These are phyloP conservation scores for Fusarium poae DNA, from an alignment of 2,329 filamentous ascomycete genomes.

Conservation along the genomic window DNA sequence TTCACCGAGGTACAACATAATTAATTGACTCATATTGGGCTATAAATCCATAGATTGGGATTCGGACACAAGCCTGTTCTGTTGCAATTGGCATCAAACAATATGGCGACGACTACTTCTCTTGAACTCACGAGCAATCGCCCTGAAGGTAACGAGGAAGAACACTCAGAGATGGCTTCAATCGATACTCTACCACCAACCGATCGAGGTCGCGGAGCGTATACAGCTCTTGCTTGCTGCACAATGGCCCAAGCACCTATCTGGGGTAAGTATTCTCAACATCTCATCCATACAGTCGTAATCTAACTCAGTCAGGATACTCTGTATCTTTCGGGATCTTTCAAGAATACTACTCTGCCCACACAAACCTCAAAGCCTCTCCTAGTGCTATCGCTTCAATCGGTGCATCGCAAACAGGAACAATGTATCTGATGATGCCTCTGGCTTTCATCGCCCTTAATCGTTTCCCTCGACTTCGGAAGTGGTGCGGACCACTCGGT, in stretches of 20 bases:
- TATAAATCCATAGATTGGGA: neutral
- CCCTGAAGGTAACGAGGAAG: conserved; percentile 4
- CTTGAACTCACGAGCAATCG: conserved; percentile 32
- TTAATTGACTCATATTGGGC: conserved; percentile 16
- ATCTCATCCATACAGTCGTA: too few relatives aligned
- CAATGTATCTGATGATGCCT: conserved; percentile 67
- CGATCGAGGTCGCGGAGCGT: conserved; percentile 50
- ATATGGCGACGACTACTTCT: conserved; percentile 28
- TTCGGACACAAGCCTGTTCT: neutral
- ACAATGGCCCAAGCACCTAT: conserved; percentile 52
- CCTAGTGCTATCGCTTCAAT: conserved; percentile 46
- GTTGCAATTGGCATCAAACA: neutral
- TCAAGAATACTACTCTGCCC: conserved; percentile 72
- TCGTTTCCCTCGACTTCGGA: conserved; percentile 56
- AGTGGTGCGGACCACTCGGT: conserved; percentile 58
- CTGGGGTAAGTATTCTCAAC: conserved; percentile 45
- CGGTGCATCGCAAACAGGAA: conserved; percentile 52
- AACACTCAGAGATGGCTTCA: neutral
- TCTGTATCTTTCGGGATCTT: conserved; percentile 72
- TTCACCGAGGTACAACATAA: conserved; percentile 28
- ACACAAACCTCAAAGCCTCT: conserved; percentile 67
- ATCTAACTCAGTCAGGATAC: conserved; percentile 41
- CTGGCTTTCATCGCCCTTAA: conserved; percentile 62
- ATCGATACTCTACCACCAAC: conserved; percentile 47
- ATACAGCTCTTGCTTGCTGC: conserved; percentile 50